Conservation (phyloP, 192 early-diverging fungal species). For the Spinellus fusiger region DNA sequence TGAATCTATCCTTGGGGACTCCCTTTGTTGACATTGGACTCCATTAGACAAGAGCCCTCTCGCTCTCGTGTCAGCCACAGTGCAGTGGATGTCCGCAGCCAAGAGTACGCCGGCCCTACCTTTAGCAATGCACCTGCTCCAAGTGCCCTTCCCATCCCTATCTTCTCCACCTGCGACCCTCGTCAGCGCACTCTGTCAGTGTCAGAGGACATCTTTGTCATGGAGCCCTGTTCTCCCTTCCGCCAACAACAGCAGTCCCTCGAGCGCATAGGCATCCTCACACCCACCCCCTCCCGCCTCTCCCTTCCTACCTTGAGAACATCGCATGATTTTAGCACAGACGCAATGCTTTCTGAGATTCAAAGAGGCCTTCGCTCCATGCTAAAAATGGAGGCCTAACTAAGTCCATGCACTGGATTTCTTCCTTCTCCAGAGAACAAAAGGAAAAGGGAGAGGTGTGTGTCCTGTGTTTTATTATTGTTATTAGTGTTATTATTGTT, state of each 20-base stretch:
- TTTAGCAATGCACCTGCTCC: slow-evolving; percentile 55
- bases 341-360: slow-evolving; percentile 37
- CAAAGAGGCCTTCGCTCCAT: slow-evolving; percentile 40
- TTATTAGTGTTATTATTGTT: slow-evolving; percentile 2
- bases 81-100: slow-evolving; percentile 2
- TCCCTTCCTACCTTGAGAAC: slow-evolving; percentile 41
- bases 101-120: slow-evolving; percentile 48
- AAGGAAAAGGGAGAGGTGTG: too few species aligned
- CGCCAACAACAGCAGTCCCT: slow-evolving; percentile 18
- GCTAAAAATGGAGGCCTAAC: slow-evolving; percentile 41
- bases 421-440: neutral
- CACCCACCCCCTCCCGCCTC: slow-evolving; percentile 1
- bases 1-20: too few species aligned
- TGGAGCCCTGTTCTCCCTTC: neutral
- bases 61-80: neutral
- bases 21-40: too few species aligned
- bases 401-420: neutral
- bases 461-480: slow-evolving; percentile 6
- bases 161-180: slow-evolving; percentile 33
- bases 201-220: neutral
- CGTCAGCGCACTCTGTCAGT: slow-evolving; percentile 16
- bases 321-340: slow-evolving; percentile 23
- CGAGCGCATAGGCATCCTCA: slow-evolving; percentile 9
- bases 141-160: slow-evolving; percentile 45
- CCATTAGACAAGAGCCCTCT: neutral